Conservation (phyloP, 2,329 filamentous ascomycete genomes). For the Trichoderma hamatum region DNA sequence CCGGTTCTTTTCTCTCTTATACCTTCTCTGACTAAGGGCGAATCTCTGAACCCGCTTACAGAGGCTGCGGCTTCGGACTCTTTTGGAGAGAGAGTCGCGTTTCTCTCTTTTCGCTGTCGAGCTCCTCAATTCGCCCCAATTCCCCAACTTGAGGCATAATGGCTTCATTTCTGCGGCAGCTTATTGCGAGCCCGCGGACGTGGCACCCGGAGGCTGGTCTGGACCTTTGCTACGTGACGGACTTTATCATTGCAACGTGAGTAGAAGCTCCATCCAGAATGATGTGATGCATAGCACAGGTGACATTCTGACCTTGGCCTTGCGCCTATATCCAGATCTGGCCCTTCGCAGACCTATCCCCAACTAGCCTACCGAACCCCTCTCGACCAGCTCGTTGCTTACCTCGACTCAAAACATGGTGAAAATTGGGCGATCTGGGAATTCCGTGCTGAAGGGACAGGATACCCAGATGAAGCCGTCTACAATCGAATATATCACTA, state of each 20-base stretch:
- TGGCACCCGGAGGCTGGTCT: slow-evolving; percentile 85
- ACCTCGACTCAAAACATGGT: slow-evolving; percentile 83
- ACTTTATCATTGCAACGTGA: slow-evolving; percentile 69
- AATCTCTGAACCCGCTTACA: not conserved
- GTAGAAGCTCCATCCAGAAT: slow-evolving; percentile 28
- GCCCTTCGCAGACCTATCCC: slow-evolving; percentile 85
- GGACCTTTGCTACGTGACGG: slow-evolving; percentile 94
- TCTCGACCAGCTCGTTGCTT: slow-evolving; percentile 81
- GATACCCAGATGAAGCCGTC: slow-evolving; percentile 89
- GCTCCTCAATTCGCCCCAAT: not conserved
- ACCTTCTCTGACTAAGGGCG: not conserved
- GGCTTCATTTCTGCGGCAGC: slow-evolving; percentile 82
- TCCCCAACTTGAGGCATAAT: not conserved
- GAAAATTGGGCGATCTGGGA: slow-evolving; percentile 95
- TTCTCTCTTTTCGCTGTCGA: not conserved
- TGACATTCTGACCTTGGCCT: not conserved
- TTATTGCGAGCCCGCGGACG: slow-evolving; percentile 84
- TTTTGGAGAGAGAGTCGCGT: not conserved
- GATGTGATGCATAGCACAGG: not conserved
- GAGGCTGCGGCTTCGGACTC: not conserved
- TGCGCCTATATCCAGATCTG: slow-evolving; percentile 64
- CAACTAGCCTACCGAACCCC: slow-evolving; percentile 93
- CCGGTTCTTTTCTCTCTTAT: not conserved
- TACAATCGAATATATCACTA: slow-evolving; percentile 86
- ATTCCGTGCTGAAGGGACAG: slow-evolving; percentile 93